These are phyloP conservation scores for Tausonia pullulans DNA, from an alignment of 1,284 basidiomycete genomes.

Conservation along the genomic window DNA sequence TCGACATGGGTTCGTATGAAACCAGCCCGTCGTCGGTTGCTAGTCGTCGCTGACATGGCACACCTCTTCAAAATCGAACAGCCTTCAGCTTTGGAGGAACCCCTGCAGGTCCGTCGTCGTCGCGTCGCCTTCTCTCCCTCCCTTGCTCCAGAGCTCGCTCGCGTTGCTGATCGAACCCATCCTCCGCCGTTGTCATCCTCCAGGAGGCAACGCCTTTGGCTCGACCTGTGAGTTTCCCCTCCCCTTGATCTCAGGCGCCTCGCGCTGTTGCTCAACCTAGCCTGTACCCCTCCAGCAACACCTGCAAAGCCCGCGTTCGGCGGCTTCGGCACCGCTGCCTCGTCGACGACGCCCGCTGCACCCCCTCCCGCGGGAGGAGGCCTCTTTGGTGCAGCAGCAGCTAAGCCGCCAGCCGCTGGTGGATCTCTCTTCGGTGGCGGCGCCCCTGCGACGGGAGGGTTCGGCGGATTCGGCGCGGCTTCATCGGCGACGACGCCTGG, in stretches of 20 bases:
- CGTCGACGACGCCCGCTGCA: conserved; percentile 9
- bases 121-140: background rate
- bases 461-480: background rate
- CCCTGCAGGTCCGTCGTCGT: background rate
- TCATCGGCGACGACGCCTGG: background rate
- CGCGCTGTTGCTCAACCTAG: background rate
- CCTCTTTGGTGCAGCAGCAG: conserved; percentile 3
- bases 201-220: background rate
- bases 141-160: background rate
- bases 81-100: background rate
- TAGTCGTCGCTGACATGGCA: background rate
- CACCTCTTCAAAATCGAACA: background rate
- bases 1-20: background rate
- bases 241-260: background rate
- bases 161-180: background rate
- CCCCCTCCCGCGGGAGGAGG: background rate
- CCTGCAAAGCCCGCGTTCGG: conserved; percentile 10
- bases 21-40: background rate
- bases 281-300: background rate
- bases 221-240: background rate
- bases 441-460: conserved; percentile 2
- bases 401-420: background rate
- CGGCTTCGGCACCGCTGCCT: conserved; percentile 1
- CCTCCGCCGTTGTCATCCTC: background rate
- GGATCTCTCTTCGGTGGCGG: conserved; percentile 7